Percentiles rank a stretch among this genome's conserved stretches.
phyloP scores from a whole-genome alignment of 768 basidiomycete genomes.

The Plicaturopsis crispa region DNA sequence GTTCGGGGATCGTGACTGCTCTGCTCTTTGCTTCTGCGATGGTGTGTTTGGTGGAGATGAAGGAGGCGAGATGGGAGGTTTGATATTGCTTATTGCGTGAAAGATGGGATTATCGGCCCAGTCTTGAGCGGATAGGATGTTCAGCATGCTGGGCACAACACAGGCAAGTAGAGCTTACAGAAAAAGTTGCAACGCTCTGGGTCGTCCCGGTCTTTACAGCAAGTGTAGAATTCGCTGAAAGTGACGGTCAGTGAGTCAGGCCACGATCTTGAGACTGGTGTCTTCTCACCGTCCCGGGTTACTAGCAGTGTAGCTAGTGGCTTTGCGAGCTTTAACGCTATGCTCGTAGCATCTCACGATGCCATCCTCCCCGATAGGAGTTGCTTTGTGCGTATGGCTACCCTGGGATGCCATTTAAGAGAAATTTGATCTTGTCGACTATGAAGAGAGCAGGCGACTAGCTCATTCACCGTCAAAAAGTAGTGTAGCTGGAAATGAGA shows the following conservation, averaged over 20 bases:
- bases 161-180: slow-evolving; percentile 21
- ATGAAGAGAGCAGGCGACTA: not conserved
- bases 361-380: slow-evolving; percentile 20
- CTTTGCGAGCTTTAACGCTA: slow-evolving; percentile 12
- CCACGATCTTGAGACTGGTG: too few relatives aligned
- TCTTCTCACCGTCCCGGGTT: slow-evolving; percentile 32
- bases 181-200: slow-evolving; percentile 27
- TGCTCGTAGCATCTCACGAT: slow-evolving; percentile 27
- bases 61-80: slow-evolving; percentile 6
- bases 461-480: slow-evolving; percentile 2
- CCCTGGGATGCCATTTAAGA: slow-evolving; percentile 6
- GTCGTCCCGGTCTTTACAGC: slow-evolving; percentile 17
- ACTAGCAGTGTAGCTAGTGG: slow-evolving; percentile 19
- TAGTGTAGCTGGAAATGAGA: not conserved
- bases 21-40: slow-evolving; percentile 18
- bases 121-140: slow-evolving; percentile 11
- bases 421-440: not conserved
- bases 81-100: too few relatives aligned
- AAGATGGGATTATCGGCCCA: slow-evolving; percentile 23
- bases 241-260: slow-evolving; percentile 1
- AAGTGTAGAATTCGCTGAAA: slow-evolving; percentile 30
- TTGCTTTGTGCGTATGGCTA: slow-evolving; percentile 12
- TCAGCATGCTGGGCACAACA: not conserved
- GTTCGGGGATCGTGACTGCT: slow-evolving; percentile 4
- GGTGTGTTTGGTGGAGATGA: slow-evolving; percentile 9